These are phyloP conservation scores for Cryptosporidium meleagridis DNA, from an alignment of 169 alveolate species.

Conservation along the genomic window DNA sequence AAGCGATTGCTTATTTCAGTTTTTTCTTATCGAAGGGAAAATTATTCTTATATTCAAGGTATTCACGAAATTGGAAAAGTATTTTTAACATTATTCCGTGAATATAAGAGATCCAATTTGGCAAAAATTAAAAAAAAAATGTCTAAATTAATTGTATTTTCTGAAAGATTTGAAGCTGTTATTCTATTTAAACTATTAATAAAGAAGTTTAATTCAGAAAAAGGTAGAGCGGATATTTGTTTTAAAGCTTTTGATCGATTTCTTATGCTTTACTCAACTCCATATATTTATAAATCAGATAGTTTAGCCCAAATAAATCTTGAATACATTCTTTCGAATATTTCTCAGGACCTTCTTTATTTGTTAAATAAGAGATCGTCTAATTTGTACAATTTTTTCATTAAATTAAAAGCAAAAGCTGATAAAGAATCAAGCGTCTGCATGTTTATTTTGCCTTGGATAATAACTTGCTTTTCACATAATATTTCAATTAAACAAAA, in stretches of 20 bases:
- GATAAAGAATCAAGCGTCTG: slow-evolving; percentile 72
- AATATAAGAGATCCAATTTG: background rate
- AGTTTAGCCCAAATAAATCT: background rate
- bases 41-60: slow-evolving; percentile 58
- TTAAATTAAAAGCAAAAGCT: background rate
- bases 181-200: background rate
- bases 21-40: slow-evolving; percentile 8
- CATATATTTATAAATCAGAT: slow-evolving; percentile 11
- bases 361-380: background rate
- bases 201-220: slow-evolving; percentile 1
- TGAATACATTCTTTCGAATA: background rate
- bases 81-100: slow-evolving; percentile 6
- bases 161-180: background rate
- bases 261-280: slow-evolving; percentile 24
- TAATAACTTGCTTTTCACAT: slow-evolving; percentile 83
- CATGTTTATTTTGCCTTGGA: slow-evolving; percentile 83
- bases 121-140: background rate
- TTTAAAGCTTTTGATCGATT: slow-evolving; percentile 39
- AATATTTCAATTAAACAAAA: slow-evolving; percentile 43
- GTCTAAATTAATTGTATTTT: background rate
- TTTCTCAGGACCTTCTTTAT: background rate
- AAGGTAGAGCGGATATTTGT: slow-evolving; percentile 58
- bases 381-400: background rate
- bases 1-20: slow-evolving; percentile 26
- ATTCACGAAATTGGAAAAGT: slow-evolving; percentile 64